Base-by-base conservation (phyloP, 352 stramenopile species). In the Pythium scleroteichum region DNA sequence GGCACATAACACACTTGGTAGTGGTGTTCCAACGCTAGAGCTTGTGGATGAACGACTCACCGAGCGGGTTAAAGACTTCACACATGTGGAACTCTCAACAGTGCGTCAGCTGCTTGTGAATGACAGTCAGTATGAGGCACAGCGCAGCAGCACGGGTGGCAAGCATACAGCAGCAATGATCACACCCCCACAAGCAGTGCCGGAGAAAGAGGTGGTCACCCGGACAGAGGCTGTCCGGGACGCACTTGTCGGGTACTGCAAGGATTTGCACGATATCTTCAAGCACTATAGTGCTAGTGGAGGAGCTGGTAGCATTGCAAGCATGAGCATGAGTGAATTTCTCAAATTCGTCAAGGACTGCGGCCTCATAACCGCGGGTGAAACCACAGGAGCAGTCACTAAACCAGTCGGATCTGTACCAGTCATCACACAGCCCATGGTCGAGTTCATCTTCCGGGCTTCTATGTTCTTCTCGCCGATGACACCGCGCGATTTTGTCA, bases 261-360 rank as follows among this genome's bases (percentile, higher is more conserved):
- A 85, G 48, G 84, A 94, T 51, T 66, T 92, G 23, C 77, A 79
- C 68, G 84, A 90, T 24, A 94, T 92, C 44, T 94, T 92, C 69
- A 89, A 87, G 51, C 79, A 94, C 62, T 94, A 94, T 57, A 90
- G 84, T 55, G 82, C 82, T 26, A 91, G 75, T 32, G 71, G 74
- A 12, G 77, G 82, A 0, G 73, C 67, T 9, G 84, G 84, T 2
- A 90, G 79, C 58, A 83, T 90, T 20, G 76, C 77, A 10, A 80
- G 75, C 9, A 83, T 94, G 68, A 94, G 84, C 49, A 67, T 89
- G 19, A 69, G 59, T 23, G 84, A 94, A 53, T 94, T 81, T 56
- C 77, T 72, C 59, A 94, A 92, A 57, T 84, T 94, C 51, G 67
- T 88, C 64, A 87, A 78, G 40, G 79, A 79, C 58, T 65, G 58